Percentiles rank a stretch among this genome's conserved stretches.
These are phyloP conservation scores for Pseudoscleropodium purum DNA, from an alignment of 225 moss, liverwort and hornwort genomes.

Conservation along the genomic window DNA sequence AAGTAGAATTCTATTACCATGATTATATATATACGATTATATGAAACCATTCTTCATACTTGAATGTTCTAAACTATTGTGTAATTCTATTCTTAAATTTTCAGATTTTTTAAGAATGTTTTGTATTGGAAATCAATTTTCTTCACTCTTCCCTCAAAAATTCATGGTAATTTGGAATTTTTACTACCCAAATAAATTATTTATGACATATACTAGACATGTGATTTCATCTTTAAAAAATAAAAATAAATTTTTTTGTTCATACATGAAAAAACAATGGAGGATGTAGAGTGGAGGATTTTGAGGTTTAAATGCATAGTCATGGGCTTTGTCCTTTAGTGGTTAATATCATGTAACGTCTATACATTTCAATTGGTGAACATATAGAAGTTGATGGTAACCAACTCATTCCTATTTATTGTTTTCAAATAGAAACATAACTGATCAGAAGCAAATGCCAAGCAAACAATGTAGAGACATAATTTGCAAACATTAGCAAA, in stretches of 20 bases:
- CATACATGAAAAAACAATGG: rapidly evolving
- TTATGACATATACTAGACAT: not conserved
- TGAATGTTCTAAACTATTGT: no score
- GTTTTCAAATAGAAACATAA: not conserved
- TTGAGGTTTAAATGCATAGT: not conserved
- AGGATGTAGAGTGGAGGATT: not conserved
- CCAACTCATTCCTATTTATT: no score
- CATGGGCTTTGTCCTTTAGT: no score
- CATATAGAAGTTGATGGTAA: not conserved
- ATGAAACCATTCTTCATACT: no score
- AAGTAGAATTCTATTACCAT: not conserved
- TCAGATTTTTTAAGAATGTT: not conserved
- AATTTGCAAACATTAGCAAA: not conserved
- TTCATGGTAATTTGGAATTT: not conserved
- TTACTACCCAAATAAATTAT: rapidly evolving
- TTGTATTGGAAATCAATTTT: not conserved
- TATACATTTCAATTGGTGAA: not conserved
- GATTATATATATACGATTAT: not conserved
- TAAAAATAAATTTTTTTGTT: no score
- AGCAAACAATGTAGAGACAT: not conserved
- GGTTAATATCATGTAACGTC: not conserved
- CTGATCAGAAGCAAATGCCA: not conserved
- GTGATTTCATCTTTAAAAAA: not conserved
- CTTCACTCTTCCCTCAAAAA: not conserved
- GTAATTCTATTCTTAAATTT: not conserved